Conservation (phyloP, 2,329 filamentous ascomycete genomes). For the Fonsecaea nubica region DNA sequence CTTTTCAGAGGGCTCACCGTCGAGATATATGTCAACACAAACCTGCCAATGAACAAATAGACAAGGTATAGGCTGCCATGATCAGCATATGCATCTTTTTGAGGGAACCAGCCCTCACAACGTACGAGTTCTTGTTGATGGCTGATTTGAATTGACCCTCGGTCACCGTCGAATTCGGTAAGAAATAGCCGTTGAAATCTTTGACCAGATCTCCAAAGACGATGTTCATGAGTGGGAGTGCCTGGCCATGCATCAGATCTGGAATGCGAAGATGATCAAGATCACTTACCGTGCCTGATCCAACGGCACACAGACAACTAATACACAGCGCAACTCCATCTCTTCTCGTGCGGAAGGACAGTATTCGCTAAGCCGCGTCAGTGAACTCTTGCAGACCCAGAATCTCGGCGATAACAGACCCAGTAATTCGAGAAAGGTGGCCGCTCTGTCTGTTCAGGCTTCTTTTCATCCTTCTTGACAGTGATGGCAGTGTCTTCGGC, state of each 20-base stretch:
- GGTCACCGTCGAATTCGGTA: constrained; percentile 51
- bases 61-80: constrained; percentile 55
- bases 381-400: neutral
- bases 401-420: constrained; percentile 31
- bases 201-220: constrained; percentile 64
- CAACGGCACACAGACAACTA: constrained; percentile 36
- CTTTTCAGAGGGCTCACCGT: constrained; percentile 50
- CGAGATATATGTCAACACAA: constrained; percentile 61
- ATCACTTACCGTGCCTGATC: constrained; percentile 34
- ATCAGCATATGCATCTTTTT: neutral
- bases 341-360: constrained; percentile 37
- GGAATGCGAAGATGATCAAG: neutral
- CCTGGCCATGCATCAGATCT: constrained; percentile 18
- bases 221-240: constrained; percentile 60
- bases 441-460: constrained; percentile 31
- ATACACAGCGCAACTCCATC: constrained; percentile 35
- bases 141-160: constrained; percentile 57
- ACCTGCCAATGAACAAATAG: constrained; percentile 64
- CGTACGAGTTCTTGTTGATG: constrained; percentile 55
- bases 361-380: constrained; percentile 37
- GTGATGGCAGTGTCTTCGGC: constrained; percentile 19
- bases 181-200: constrained; percentile 64
- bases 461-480: constrained; percentile 25
- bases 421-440: constrained; percentile 40
- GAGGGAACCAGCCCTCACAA: neutral